phyloP scores from a whole-genome alignment of 495 filamentous ascomycete species.

The Parmelia sp. region DNA sequence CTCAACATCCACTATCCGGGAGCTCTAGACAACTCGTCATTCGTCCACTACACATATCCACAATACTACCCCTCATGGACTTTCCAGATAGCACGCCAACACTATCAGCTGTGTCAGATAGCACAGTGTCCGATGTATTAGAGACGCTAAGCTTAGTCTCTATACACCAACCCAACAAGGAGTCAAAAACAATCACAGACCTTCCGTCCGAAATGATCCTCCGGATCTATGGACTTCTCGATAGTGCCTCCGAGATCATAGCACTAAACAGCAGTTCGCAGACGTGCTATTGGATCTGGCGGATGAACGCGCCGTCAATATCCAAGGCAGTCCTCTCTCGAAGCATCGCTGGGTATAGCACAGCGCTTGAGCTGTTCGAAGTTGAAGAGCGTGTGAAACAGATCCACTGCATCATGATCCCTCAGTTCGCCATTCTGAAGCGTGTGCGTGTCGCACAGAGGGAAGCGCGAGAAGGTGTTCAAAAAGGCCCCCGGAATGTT shows the following conservation, averaged over 20 bases:
- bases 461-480: neutral
- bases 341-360: constrained; percentile 5
- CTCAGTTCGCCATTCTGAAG: neutral
- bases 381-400: neutral
- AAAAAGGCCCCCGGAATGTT: neutral
- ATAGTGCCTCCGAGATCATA: neutral
- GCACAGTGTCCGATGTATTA: neutral
- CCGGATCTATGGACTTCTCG: constrained; percentile 3
- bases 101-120: neutral
- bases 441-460: neutral
- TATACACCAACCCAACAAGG: neutral
- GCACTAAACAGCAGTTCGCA: neutral
- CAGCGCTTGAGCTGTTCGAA: constrained; percentile 5
- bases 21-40: neutral
- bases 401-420: neutral
- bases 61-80: neutral
- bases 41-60: neutral
- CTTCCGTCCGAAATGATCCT: constrained; percentile 12
- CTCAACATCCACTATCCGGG: neutral
- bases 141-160: neutral
- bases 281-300: neutral
- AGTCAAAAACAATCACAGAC: neutral
- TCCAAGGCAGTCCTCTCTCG: constrained; percentile 1
- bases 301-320: neutral
- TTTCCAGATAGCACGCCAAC: neutral